These are phyloP conservation scores for Avena eriantha DNA, from an alignment of 176 grass and related monocot species.

Conservation along the genomic window DNA sequence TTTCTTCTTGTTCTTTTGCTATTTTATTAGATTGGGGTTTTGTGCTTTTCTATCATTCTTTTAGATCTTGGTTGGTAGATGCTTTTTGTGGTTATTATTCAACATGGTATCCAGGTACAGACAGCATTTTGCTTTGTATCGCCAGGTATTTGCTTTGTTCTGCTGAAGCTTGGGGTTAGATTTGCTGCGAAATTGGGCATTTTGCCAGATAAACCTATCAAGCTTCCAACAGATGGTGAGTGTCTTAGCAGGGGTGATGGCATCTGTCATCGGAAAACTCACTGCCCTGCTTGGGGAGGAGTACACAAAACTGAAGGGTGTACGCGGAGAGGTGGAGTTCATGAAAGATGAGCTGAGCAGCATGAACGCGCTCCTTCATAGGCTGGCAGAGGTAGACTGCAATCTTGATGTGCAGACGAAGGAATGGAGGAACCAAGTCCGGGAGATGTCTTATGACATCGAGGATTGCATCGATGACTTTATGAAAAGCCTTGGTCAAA, in stretches of 20 bases:
- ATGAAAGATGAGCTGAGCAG: conserved; percentile 36
- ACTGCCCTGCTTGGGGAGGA: conserved; percentile 12
- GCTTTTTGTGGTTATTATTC: neutral
- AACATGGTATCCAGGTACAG: neutral
- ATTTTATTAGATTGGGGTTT: neutral
- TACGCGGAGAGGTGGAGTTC: conserved; percentile 23
- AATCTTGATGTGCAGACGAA: conserved; percentile 18
- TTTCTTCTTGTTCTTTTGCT: neutral
- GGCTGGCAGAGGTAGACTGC: conserved; percentile 11
- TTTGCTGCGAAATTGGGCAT: neutral
- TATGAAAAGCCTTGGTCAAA: conserved; percentile 18
- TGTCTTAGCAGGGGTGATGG: conserved; percentile 27
- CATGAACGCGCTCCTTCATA: conserved; percentile 38
- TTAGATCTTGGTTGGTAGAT: neutral
- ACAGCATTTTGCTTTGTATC: too few species aligned
- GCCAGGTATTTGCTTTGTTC: neutral
- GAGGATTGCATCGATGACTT: conserved; percentile 33
- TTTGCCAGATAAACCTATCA: neutral
- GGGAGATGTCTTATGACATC: conserved; percentile 23
- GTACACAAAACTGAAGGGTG: conserved; percentile 22
- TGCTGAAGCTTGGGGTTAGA: neutral
- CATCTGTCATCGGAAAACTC: conserved; percentile 30
- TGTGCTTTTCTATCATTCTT: conserved; percentile 16
- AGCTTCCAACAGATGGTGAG: conserved; percentile 28
- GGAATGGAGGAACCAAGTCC: conserved; percentile 34